Evolutionary conservation across 225 moss, liverwort and hornwort species (phyloP).

Genomic region (Physcomitrium patens): DNA sequence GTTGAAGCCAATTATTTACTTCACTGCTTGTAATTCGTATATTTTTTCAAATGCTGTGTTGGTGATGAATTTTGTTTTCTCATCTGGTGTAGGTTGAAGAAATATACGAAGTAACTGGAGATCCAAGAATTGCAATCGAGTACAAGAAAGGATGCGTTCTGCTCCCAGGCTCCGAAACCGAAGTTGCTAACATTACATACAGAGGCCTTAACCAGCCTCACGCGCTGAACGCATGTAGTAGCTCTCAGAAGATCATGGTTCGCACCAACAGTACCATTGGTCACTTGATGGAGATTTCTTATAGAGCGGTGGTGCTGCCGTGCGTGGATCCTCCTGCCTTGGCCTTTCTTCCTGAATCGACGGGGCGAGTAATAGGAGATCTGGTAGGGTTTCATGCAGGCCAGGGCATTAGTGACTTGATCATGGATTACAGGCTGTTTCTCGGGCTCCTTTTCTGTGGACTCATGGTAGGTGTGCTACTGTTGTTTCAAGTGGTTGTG

Average conservation of each 20-base stretch:
- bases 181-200: constrained; percentile 79
- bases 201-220: constrained; percentile 55
- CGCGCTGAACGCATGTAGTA: constrained; percentile 51
- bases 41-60: too few species aligned
- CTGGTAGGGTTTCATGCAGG: constrained; percentile 43
- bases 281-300: constrained; percentile 65
- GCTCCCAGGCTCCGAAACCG: constrained; percentile 58
- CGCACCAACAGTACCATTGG: constrained; percentile 73
- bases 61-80: not conserved
- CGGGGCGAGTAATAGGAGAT: constrained; percentile 45
- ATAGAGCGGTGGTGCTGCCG: constrained; percentile 56
- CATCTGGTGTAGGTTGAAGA: constrained; percentile 61
- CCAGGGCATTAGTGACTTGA: constrained; percentile 54
- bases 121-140: constrained; percentile 64
- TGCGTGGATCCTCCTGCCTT: constrained; percentile 60
- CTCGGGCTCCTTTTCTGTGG: constrained; percentile 57
- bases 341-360: constrained; percentile 60
- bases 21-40: too few species aligned
- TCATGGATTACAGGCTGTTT: constrained; percentile 65
- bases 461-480: constrained; percentile 52
- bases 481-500: constrained; percentile 71
- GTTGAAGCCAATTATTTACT: too few species aligned
- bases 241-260: constrained; percentile 59
- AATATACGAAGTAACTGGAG: constrained; percentile 59
- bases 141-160: constrained; percentile 55